Evolutionary conservation across 176 grass and related monocot genomes (phyloP).

Genomic region (Oryza glumipatula): DNA sequence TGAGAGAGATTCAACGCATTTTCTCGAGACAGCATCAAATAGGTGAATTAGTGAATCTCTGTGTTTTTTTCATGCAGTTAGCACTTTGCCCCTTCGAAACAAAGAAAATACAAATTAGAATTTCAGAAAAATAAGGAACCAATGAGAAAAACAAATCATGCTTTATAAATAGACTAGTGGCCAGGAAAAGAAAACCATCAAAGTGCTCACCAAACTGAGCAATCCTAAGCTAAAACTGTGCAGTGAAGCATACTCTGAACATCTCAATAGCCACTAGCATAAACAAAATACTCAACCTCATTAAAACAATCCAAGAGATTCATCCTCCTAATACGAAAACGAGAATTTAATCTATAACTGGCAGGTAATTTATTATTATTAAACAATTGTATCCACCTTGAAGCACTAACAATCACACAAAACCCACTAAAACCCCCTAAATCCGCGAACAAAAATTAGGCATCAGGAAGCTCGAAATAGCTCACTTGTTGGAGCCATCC

Average conservation of each 20-base stretch:
- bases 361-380: not conserved
- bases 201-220: not conserved
- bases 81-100: not conserved
- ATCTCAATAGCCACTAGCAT: not conserved
- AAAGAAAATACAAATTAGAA: not conserved
- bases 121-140: not conserved
- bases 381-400: not conserved
- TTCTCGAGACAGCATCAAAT: not conserved
- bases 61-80: not conserved
- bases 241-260: not conserved
- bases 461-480: not conserved
- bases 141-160: not conserved
- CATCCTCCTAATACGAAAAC: not conserved
- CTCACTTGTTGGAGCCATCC: conserved; percentile 79
- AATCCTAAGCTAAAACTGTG: not conserved
- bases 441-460: not conserved
- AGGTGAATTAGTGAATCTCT: not conserved
- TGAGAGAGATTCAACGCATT: not conserved
- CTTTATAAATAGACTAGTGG: not conserved
- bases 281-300: not conserved
- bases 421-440: not conserved
- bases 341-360: not conserved
- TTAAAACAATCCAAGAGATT: not conserved
- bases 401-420: not conserved
- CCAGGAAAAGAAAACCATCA: not conserved